Evolutionary conservation across 371 early-diverging fungal genomes (phyloP).

Genomic region (Apophysomyces ossiformis): DNA sequence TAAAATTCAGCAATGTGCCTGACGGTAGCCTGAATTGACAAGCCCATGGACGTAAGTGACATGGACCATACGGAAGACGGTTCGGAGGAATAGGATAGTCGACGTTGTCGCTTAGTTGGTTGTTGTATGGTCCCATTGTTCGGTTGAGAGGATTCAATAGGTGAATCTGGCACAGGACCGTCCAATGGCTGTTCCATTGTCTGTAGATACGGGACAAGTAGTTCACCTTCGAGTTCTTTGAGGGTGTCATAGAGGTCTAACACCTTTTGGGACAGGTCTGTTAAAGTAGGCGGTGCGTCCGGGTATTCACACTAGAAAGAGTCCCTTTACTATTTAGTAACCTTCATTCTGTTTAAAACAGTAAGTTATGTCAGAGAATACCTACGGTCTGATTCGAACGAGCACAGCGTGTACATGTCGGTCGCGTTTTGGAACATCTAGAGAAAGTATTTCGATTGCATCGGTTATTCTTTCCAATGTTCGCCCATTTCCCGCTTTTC

Average conservation of each 20-base stretch:
- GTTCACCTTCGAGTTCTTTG: constrained; percentile 46
- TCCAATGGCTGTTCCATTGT: constrained; percentile 14
- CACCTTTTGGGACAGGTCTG: constrained; percentile 52
- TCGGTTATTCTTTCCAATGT: neutral
- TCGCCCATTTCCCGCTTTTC: constrained; percentile 2
- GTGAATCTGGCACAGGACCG: neutral
- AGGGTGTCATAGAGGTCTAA: constrained; percentile 48
- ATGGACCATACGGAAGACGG: constrained; percentile 46
- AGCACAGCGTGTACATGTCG: constrained; percentile 52
- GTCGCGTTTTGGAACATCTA: constrained; percentile 58
- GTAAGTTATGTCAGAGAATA: neutral
- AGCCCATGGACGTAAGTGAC: constrained; percentile 34
- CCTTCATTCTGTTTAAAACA: neutral
- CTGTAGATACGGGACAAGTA: constrained; percentile 41
- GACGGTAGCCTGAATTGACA: constrained; percentile 40
- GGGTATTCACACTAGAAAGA: constrained; percentile 51
- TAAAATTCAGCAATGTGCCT: constrained; percentile 35
- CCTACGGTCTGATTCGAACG: constrained; percentile 55
- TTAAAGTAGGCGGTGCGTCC: constrained; percentile 54
- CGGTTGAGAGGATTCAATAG: neutral
- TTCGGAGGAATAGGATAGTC: constrained; percentile 2
- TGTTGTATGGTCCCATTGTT: neutral
- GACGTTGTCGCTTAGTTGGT: constrained; percentile 3
- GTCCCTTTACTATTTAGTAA: neutral
- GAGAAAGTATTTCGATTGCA: neutral